These are phyloP conservation scores for Termitomyces sp. DNA, from an alignment of 768 basidiomycete genomes.

Conservation along the genomic window DNA sequence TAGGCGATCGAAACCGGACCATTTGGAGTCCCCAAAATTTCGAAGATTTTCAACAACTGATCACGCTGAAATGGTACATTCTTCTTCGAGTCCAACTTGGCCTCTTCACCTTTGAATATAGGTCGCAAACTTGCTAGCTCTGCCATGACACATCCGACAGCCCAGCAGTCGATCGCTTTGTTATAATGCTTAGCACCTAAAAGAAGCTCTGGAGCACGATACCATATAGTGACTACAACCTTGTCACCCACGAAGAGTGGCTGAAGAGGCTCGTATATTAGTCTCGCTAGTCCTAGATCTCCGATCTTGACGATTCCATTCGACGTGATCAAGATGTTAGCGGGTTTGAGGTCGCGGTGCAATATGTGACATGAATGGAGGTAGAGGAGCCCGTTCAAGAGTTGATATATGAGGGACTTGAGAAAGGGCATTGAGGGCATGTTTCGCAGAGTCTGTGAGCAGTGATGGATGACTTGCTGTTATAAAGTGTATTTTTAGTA, in stretches of 20 bases:
- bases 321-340: slow-evolving; percentile 94
- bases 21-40: slow-evolving; percentile 85
- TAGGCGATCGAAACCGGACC: slow-evolving; percentile 39
- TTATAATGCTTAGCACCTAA: slow-evolving; percentile 98
- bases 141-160: slow-evolving; percentile 95
- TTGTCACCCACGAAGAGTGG: slow-evolving; percentile 93
- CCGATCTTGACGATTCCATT: slow-evolving; percentile 93
- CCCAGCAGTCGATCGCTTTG: slow-evolving; percentile 95
- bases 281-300: slow-evolving; percentile 91
- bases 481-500: neutral
- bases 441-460: slow-evolving; percentile 82
- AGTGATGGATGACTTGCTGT: slow-evolving; percentile 98
- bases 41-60: slow-evolving; percentile 93
- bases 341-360: slow-evolving; percentile 97
- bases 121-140: slow-evolving; percentile 91
- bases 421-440: slow-evolving; percentile 74
- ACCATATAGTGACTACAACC: slow-evolving; percentile 99
- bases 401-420: slow-evolving; percentile 91
- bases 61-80: slow-evolving; percentile 96
- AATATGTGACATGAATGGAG: slow-evolving; percentile 93
- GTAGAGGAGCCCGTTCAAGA: slow-evolving; percentile 90
- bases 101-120: slow-evolving; percentile 99
- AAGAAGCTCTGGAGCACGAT: slow-evolving; percentile 93
- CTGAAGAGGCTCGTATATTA: slow-evolving; percentile 89
- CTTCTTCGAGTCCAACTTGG: slow-evolving; percentile 95